These are phyloP conservation scores for Cladophialophora immunda DNA, from an alignment of 2,329 filamentous ascomycete species.

Conservation along the genomic window DNA sequence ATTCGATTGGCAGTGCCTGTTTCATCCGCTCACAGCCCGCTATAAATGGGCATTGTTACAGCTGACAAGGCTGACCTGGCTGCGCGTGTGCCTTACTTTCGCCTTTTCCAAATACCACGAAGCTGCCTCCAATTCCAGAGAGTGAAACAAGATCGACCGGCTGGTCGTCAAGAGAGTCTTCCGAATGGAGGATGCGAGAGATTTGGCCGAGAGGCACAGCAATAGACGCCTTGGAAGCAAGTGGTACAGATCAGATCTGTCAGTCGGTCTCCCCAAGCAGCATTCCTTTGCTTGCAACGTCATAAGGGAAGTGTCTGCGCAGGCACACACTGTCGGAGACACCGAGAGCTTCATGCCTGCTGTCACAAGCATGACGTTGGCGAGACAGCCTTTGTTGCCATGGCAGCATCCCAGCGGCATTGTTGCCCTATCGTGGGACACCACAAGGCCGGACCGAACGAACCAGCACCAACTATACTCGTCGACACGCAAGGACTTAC, in stretches of 20 bases:
- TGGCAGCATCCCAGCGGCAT: background rate
- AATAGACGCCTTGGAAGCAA: slow-evolving; percentile 4
- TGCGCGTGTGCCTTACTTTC: background rate
- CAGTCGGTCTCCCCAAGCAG: slow-evolving; percentile 1
- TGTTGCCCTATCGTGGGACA: background rate
- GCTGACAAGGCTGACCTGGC: slow-evolving; percentile 6
- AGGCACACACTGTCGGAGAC: background rate
- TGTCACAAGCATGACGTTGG: slow-evolving; percentile 11
- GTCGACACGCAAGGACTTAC: slow-evolving; percentile 7
- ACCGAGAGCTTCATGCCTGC: background rate
- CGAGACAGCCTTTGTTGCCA: background rate
- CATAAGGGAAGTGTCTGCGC: background rate
- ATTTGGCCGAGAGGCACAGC: background rate
- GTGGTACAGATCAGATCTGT: slow-evolving; percentile 14
- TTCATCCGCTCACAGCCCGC: background rate
- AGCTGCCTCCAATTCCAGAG: background rate
- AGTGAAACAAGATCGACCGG: slow-evolving; percentile 4
- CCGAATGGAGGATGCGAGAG: background rate
- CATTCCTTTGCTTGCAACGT: slow-evolving; percentile 6
- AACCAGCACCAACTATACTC: background rate
- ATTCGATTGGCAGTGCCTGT: slow-evolving; percentile 1
- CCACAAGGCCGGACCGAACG: background rate
- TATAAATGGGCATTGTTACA: background rate
- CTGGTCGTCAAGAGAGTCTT: background rate
- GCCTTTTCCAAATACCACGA: background rate